Evolutionary conservation across 1,284 basidiomycete genomes (phyloP), one percentile per base, ranked within the genome.

Genomic region (Trichosporon sp.): DNA sequence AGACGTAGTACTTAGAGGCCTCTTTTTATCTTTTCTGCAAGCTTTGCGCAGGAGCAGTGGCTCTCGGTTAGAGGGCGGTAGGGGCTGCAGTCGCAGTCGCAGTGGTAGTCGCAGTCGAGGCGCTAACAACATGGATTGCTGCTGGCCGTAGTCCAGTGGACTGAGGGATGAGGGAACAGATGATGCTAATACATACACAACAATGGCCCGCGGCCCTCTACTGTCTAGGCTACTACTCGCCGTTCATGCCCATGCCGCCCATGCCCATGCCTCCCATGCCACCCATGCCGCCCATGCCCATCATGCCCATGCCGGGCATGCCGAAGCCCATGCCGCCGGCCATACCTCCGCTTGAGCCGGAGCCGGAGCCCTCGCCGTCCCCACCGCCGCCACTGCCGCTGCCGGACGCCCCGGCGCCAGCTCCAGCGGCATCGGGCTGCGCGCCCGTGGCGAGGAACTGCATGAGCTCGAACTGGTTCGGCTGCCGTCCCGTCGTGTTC

Each of bases 381-480:
- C 31, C 60, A 13, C 34, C 62, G 7, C 35, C 32, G 35, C 42
- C 65, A 3, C 65, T 65, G 2, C 32, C 47, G 42, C n/a, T 62
- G 15, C 62, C 27, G 3, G 25, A 32, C 47, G n/a, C n/a, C n/a
- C n/a, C n/a, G n/a, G n/a, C n/a, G n/a, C 51, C 65, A 31, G 18
- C 38, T 4, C 64, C 56, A 13, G 21, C 15, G 1, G n/a, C 66
- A 15, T 62, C 63, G 23, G 66, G 58, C 62, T 64, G 35, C 66
- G 56, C 34, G 6, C 72, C 73, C 27, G 70, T 74, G 35, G 73
- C 68, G 56, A 82, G 69, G 63, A 75, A 81, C 62, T 73, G 66
- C 78, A 82, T 81, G 64, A 82, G 74, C 67, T 78, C 78, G 65
- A 81, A 72, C 69, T 81, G 80, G 71, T 75, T 74, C 18, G 80